Evolutionary conservation across 1,284 basidiomycete species (phyloP).

Genomic region (Afroboletus lepidellus): DNA sequence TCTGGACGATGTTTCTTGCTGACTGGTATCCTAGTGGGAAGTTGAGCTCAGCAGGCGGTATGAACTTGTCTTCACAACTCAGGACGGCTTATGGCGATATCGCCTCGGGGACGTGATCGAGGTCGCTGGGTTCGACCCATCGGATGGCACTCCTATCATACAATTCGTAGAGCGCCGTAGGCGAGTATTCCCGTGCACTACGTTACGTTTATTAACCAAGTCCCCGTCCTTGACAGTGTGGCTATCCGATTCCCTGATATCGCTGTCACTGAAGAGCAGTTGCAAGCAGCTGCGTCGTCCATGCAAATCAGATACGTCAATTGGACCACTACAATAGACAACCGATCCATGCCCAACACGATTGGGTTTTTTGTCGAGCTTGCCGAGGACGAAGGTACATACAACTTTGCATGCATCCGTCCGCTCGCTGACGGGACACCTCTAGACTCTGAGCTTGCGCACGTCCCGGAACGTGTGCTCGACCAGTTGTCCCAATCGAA

Average conservation of each 20-base stretch:
- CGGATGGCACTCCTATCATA: background rate
- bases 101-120: background rate
- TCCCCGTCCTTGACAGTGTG: background rate
- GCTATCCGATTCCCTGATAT: background rate
- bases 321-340: background rate
- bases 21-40: constrained; percentile 18
- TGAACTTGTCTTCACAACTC: constrained; percentile 11
- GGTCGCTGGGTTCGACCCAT: background rate
- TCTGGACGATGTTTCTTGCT: background rate
- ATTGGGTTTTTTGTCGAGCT: constrained; percentile 22
- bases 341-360: background rate
- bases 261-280: background rate
- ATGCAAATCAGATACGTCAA: background rate
- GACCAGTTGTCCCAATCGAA: constrained; percentile 11
- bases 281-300: background rate
- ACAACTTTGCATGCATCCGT: background rate
- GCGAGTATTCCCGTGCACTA: background rate
- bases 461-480: background rate
- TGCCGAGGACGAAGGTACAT: constrained; percentile 8
- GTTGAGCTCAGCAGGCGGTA: constrained; percentile 14
- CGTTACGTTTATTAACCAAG: background rate
- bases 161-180: constrained; percentile 13
- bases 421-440: background rate
- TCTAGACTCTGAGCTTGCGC: background rate
- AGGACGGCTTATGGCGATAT: background rate